Percentiles rank a stretch among this genome's conserved stretches.
Conservation (phyloP, 2,329 filamentous ascomycete genomes). For the Meredithiella fracta region DNA sequence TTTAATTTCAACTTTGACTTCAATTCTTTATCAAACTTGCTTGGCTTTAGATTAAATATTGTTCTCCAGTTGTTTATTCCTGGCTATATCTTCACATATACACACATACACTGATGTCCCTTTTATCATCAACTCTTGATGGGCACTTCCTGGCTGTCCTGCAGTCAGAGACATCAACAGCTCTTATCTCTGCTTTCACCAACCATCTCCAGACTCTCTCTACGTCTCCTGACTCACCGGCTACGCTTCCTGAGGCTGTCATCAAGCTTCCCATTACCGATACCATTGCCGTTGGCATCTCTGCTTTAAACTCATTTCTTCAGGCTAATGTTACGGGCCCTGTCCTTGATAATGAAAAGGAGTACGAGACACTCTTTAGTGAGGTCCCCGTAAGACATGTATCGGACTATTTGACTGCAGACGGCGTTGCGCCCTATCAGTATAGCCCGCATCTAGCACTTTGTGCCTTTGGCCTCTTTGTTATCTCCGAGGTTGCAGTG, state of each 20-base stretch:
- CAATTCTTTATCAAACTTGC: no score
- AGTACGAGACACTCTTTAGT: slow-evolving; percentile 37
- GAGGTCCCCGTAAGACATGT: background rate
- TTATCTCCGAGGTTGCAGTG: slow-evolving; percentile 18
- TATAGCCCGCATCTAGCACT: slow-evolving; percentile 73
- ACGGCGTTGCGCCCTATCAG: slow-evolving; percentile 75
- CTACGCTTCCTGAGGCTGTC: background rate
- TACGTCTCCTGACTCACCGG: background rate
- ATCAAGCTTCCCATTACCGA: slow-evolving; percentile 7
- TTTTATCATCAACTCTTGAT: background rate
- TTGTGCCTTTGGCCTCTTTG: slow-evolving; percentile 49
- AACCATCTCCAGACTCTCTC: background rate
- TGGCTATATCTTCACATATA: no score
- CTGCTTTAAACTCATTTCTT: slow-evolving; percentile 61
- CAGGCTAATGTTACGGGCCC: slow-evolving; percentile 83
- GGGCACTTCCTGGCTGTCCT: slow-evolving; percentile 4
- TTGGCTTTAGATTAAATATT: no score
- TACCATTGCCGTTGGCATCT: slow-evolving; percentile 41
- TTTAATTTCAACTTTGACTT: no score
- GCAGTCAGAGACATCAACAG: background rate
- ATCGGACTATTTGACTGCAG: slow-evolving; percentile 47
- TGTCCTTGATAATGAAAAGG: slow-evolving; percentile 29
- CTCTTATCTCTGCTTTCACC: background rate
- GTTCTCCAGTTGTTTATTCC: no score
- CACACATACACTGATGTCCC: background rate